Percentiles rank a stretch among this genome's conserved stretches.
Evolutionary conservation across 495 filamentous ascomycete species (phyloP).

Genomic region (Amorphotheca resinae): DNA sequence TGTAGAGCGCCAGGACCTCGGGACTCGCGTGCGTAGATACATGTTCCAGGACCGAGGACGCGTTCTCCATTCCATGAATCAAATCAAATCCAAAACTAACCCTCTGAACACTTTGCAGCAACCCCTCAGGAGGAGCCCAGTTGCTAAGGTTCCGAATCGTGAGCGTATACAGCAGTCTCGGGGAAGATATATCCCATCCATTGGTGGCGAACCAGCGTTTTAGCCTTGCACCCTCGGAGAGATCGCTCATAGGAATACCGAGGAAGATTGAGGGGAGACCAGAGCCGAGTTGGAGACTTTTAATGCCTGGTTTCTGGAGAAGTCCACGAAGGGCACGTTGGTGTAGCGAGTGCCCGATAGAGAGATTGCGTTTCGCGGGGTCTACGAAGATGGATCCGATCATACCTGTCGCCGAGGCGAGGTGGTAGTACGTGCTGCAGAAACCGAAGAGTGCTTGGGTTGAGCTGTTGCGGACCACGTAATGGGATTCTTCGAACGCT

Average conservation of each 20-base stretch:
- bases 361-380: slow-evolving; percentile 66
- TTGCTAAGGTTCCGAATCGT: slow-evolving; percentile 50
- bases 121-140: slow-evolving; percentile 64
- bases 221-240: slow-evolving; percentile 15
- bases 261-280: slow-evolving; percentile 67
- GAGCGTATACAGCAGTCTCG: slow-evolving; percentile 52
- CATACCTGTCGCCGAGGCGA: slow-evolving; percentile 55
- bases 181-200: slow-evolving; percentile 54
- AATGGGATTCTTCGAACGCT: slow-evolving; percentile 65
- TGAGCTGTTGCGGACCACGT: slow-evolving; percentile 82
- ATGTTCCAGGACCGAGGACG: slow-evolving; percentile 62
- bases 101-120: slow-evolving; percentile 55
- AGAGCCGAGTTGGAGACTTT: slow-evolving; percentile 66
- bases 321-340: slow-evolving; percentile 63
- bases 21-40: slow-evolving; percentile 63
- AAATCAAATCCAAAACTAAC: slow-evolving; percentile 63
- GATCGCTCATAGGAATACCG: slow-evolving; percentile 45
- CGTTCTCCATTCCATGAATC: slow-evolving; percentile 66
- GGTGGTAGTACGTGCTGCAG: slow-evolving; percentile 72
- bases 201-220: slow-evolving; percentile 48
- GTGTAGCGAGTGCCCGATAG: slow-evolving; percentile 75
- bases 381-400: slow-evolving; percentile 77
- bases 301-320: slow-evolving; percentile 49
- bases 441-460: slow-evolving; percentile 82
- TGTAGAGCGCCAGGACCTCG: slow-evolving; percentile 74